Base-by-base conservation (phyloP, 2,329 filamentous ascomycete genomes). In the Coniochaeta sp. region DNA sequence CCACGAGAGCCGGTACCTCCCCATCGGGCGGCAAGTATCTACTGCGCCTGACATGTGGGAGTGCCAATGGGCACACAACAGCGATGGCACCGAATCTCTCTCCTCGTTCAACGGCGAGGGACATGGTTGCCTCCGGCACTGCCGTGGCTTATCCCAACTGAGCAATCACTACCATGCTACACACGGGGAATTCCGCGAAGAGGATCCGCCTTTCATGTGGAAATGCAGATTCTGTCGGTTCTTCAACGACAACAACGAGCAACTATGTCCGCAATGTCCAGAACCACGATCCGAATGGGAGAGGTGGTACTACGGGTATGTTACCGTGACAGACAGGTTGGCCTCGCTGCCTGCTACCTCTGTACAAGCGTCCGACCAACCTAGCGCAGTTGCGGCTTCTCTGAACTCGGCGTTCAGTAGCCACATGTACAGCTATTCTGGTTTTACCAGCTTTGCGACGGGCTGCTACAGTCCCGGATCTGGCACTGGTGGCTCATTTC, bases 261-360 rank as follows among this genome's bases (percentile, higher is more conserved):
- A 33, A 17, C 12, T n/a, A 3, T 62, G 56, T 26, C 3, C 24
- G 5, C 58, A 58, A 19, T 66, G 60, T n/a, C 17, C 5, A 19
- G 17, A 40, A 7, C 59, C 58, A 14, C 11, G 22, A n/a, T 19
- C 52, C 6, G 34, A 40, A 17, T 67, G 62, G 62, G 62, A 66
- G 38, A 65, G 57, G 55, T 70, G 66, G 66, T 68, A 64, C 34
- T 70, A 64, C 36, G 68, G 67, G 31, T 61, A 57, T 44, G 36
- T 62, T 43, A 57, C 60, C 1, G 6, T 17, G 47, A 6, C 47
- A 52, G 24, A 52, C 9, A 8, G 19, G 47, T 28, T 52, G 22
- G 47, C 11, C 14, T 52, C 47, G 47, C 6, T 17, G 26, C 12
- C 47, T 11, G 17, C 12, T 24, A 47, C 43, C 14, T 47, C 22